These are phyloP conservation scores for Crucibulum laeve DNA, from an alignment of 768 basidiomycete species.

Conservation along the genomic window DNA sequence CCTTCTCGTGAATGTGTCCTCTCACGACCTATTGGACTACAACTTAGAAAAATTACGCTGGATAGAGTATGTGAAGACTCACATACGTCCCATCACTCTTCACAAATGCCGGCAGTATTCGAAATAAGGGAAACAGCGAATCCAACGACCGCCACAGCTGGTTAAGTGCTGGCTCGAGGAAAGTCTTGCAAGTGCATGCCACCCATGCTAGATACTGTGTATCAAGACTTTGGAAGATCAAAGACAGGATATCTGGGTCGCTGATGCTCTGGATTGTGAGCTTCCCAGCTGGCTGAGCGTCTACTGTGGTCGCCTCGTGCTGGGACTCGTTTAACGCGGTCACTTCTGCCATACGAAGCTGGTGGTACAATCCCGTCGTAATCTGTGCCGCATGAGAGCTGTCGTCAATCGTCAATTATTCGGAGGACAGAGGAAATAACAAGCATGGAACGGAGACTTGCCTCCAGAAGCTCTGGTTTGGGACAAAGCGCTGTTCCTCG, in stretches of 20 bases:
- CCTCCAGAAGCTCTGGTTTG: too few species aligned
- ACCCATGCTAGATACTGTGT: slow-evolving; percentile 11
- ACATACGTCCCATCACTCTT: slow-evolving; percentile 25
- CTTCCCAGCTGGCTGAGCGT: background rate
- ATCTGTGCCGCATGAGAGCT: too few species aligned
- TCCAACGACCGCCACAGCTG: slow-evolving; percentile 25
- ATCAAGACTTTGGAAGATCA: slow-evolving; percentile 22
- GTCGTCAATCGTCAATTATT: too few species aligned
- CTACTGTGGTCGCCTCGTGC: background rate
- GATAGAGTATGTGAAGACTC: slow-evolving; percentile 7
- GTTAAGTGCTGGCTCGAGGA: slow-evolving; percentile 27
- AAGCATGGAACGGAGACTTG: too few species aligned
- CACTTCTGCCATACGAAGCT: background rate
- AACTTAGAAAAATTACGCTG: background rate
- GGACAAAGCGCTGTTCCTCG: too few species aligned
- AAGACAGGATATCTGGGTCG: slow-evolving; percentile 24
- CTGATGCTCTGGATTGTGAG: slow-evolving; percentile 5
- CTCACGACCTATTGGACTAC: slow-evolving; percentile 21
- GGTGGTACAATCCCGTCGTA: too few species aligned
- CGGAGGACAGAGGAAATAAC: too few species aligned
- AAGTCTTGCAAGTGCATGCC: slow-evolving; percentile 24
- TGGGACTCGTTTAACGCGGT: background rate
- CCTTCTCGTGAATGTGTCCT: slow-evolving; percentile 15
- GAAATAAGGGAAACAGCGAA: slow-evolving; percentile 26
- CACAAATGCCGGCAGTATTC: slow-evolving; percentile 23